A percentile compares a stretch with the other conserved stretches of the same genome.
Conservation (phyloP, 1,139 yeast genomes). For the Diutina sp. region DNA sequence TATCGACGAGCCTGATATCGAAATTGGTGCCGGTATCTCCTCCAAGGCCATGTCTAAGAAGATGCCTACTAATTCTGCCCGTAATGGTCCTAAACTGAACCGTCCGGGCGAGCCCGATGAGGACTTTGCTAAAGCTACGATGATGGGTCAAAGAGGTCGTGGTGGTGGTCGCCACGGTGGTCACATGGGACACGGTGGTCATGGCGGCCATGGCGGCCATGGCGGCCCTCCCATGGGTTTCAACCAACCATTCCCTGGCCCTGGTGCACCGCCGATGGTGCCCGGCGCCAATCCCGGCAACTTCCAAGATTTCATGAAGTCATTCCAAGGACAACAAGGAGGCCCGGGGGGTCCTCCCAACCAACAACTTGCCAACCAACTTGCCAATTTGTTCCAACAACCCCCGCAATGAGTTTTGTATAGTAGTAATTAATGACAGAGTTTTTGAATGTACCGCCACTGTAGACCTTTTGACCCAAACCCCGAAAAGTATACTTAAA, state of each 20-base stretch:
- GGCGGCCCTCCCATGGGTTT: neutral
- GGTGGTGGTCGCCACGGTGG: neutral
- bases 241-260: neutral
- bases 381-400: constrained; percentile 1
- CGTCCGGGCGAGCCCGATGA: constrained; percentile 49
- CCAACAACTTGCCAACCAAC: constrained; percentile 1
- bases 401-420: neutral
- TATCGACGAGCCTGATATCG: constrained; percentile 95
- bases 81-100: constrained; percentile 77
- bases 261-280: neutral
- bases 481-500: neutral
- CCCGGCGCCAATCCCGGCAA: neutral
- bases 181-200: neutral
- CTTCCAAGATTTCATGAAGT: neutral
- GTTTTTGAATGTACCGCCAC: neutral
- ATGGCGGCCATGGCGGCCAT: neutral
- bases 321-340: neutral
- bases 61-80: constrained; percentile 79
- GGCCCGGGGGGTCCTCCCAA: neutral
- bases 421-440: neutral
- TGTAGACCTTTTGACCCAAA: neutral
- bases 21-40: constrained; percentile 87
- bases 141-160: neutral
- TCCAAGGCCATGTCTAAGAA: constrained; percentile 84
- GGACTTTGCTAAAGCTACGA: constrained; percentile 24